Percentiles rank a stretch among this genome's conserved stretches.
Conservation (phyloP, 208 protist species). For the Lotmaria passim region DNA sequence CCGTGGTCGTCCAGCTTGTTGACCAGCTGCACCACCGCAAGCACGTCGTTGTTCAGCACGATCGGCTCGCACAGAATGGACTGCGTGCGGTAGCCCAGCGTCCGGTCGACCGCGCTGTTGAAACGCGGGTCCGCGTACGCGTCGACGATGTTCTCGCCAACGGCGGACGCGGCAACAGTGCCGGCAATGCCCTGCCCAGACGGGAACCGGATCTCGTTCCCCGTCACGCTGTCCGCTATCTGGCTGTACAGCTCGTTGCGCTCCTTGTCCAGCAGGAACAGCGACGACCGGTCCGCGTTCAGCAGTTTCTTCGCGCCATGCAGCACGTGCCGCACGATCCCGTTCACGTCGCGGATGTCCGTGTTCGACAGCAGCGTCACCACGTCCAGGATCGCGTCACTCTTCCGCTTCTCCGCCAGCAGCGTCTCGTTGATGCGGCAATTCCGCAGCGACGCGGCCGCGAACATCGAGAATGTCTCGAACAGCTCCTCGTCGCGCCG, state of each 20-base stretch:
- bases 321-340: conserved; percentile 70
- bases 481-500: conserved; percentile 75
- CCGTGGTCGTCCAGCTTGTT: conserved; percentile 79
- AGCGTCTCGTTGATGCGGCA: conserved; percentile 71
- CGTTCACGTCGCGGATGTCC: conserved; percentile 75
- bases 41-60: conserved; percentile 75
- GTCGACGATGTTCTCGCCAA: conserved; percentile 75
- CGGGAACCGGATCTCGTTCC: conserved; percentile 78
- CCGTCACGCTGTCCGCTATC: conserved; percentile 66
- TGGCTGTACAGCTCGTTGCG: conserved; percentile 81
- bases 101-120: conserved; percentile 81
- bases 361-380: conserved; percentile 76
- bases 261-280: conserved; percentile 86
- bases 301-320: conserved; percentile 76
- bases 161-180: conserved; percentile 58
- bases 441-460: conserved; percentile 74
- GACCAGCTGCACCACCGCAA: conserved; percentile 86
- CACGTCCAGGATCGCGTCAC: conserved; percentile 70
- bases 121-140: conserved; percentile 78
- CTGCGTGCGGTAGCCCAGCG: conserved; percentile 77
- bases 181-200: conserved; percentile 78
- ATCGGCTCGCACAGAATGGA: conserved; percentile 86
- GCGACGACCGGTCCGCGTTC: conserved; percentile 64
- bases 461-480: conserved; percentile 73
- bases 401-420: conserved; percentile 70